phyloP scores from a whole-genome alignment of 2,329 filamentous ascomycete species.

The Fusarium pseudocircinatum region DNA sequence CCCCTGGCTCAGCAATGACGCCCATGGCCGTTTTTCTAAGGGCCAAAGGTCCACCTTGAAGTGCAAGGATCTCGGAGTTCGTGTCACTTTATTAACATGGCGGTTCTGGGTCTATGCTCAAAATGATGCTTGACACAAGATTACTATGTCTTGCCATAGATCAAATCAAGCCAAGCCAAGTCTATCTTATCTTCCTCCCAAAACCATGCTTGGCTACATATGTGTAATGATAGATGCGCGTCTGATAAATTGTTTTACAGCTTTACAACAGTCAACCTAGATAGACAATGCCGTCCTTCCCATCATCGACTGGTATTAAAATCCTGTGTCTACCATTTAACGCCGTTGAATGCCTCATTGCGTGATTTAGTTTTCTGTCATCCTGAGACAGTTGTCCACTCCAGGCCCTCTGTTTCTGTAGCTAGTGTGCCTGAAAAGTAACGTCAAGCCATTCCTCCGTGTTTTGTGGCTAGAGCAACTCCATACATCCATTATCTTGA shows the following conservation, averaged over 20 bases:
- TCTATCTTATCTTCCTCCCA: not conserved
- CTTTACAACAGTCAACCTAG: not conserved
- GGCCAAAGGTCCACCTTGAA: not conserved
- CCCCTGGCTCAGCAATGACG: not conserved
- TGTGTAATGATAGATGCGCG: not conserved
- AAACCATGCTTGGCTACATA: not conserved
- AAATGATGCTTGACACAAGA: not conserved
- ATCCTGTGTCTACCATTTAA: conserved; percentile 20
- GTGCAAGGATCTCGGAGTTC: not conserved
- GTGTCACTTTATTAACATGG: not conserved
- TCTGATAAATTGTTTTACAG: conserved; percentile 13
- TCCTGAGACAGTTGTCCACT: not conserved
- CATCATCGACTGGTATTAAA: not conserved
- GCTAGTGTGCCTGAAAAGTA: not conserved
- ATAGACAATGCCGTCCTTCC: not conserved
- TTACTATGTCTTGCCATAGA: not conserved
- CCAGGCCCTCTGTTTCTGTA: not conserved
- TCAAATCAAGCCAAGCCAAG: not conserved
- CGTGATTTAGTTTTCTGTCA: conserved; percentile 5
- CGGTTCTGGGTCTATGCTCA: not conserved
- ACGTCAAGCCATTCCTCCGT: not conserved
- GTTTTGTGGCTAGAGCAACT: conserved; percentile 7
- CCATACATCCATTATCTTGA: conserved; percentile 8
- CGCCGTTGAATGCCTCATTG: conserved; percentile 29
- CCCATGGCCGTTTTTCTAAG: not conserved